Conservation (phyloP, 2,329 filamentous ascomycete genomes). For the Remersonia thermophila region DNA sequence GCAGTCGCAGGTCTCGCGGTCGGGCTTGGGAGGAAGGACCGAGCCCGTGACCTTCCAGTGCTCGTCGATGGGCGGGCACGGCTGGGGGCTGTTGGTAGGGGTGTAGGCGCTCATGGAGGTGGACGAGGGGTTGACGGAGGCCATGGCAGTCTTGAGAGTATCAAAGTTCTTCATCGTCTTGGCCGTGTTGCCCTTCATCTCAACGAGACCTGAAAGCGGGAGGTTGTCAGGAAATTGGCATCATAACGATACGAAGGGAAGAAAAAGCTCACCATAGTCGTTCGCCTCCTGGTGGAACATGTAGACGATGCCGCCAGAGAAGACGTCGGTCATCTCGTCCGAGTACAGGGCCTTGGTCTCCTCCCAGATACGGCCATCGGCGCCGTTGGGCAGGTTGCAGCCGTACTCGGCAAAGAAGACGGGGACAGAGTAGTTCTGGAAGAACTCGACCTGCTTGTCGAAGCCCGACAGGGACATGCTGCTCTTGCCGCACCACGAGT, state of each 20-base stretch:
- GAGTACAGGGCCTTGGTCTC: slow-evolving; percentile 78
- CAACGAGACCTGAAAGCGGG: slow-evolving; percentile 56
- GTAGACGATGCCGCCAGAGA: slow-evolving; percentile 96
- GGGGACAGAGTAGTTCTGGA: slow-evolving; percentile 77
- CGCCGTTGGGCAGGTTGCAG: slow-evolving; percentile 58
- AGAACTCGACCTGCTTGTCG: slow-evolving; percentile 71
- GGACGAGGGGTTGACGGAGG: slow-evolving; percentile 51
- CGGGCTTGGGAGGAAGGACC: slow-evolving; percentile 69
- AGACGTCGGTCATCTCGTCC: slow-evolving; percentile 68
- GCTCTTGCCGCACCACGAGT: slow-evolving; percentile 94
- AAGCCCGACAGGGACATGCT: slow-evolving; percentile 68
- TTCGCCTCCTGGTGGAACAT: slow-evolving; percentile 94
- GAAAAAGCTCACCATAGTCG: slow-evolving; percentile 54
- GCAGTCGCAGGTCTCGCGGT: slow-evolving; percentile 69
- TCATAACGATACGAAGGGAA: not conserved
- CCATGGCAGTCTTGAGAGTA: slow-evolving; percentile 57
- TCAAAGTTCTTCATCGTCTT: slow-evolving; percentile 63
- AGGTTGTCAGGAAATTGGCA: slow-evolving; percentile 8
- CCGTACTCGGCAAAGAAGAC: slow-evolving; percentile 99
- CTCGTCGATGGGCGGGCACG: slow-evolving; percentile 55
- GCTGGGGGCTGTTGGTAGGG: slow-evolving; percentile 55
- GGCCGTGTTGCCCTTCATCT: slow-evolving; percentile 41
- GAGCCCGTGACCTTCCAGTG: slow-evolving; percentile 57
- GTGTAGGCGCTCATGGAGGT: slow-evolving; percentile 57
- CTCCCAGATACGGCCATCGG: slow-evolving; percentile 62